Conservation (phyloP, 805 yeast species). For the Suhomyces faveliae region DNA sequence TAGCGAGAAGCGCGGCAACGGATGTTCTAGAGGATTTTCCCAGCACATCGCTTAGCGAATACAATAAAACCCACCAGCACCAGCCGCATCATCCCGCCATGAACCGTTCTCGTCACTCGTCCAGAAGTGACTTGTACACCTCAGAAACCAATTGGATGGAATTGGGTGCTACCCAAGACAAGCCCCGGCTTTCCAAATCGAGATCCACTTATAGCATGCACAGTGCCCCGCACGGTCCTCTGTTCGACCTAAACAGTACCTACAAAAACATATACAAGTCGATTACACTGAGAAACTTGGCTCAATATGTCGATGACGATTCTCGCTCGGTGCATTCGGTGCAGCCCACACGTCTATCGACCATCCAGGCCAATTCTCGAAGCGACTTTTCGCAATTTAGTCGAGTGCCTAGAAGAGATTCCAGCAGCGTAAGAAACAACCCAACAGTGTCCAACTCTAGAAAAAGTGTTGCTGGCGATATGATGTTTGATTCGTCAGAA, state of each 20-base stretch:
- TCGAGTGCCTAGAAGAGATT: constrained; percentile 3
- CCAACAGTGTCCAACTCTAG: background rate
- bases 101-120: constrained; percentile 28
- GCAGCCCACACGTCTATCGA: constrained; percentile 13
- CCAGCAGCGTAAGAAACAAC: constrained; percentile 1
- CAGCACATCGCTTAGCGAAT: constrained; percentile 35
- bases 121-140: constrained; percentile 40
- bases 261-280: constrained; percentile 37
- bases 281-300: constrained; percentile 33
- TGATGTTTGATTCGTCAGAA: constrained; percentile 17
- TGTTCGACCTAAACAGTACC: constrained; percentile 26
- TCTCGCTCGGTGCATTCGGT: constrained; percentile 14
- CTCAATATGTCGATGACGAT: constrained; percentile 16
- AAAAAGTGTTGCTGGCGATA: background rate
- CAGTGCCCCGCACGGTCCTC: constrained; percentile 12
- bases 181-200: constrained; percentile 14
- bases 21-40: constrained; percentile 27
- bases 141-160: constrained; percentile 56
- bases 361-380: background rate
- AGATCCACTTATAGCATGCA: constrained; percentile 25
- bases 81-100: constrained; percentile 6
- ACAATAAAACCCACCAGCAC: constrained; percentile 25
- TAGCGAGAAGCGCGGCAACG: constrained; percentile 7
- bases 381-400: background rate
- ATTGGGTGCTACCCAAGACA: constrained; percentile 8